Evolutionary conservation across 1,284 basidiomycete species (phyloP), one percentile per base, ranked within the genome.

Genomic region (Ceratobasidium sp.): DNA sequence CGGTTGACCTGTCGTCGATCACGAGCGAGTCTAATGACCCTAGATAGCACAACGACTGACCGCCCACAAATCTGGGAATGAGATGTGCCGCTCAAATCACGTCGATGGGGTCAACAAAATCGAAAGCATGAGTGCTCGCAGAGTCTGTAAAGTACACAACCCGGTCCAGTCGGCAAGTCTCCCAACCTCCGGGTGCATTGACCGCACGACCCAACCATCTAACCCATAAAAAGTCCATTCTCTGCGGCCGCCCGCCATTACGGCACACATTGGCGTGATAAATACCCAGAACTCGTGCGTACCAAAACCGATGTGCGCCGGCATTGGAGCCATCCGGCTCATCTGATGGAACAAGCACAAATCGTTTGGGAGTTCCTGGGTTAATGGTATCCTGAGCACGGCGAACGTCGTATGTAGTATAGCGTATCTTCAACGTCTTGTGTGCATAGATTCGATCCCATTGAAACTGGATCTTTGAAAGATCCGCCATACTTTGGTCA

Each of bases 101-200:
- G 1, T 76, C 71, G 0, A 68, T 49, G 0, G 81, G 82, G 71
- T 82, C 77, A 3, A 83, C 67, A 70, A 83, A 83, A 6, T 80
- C 78, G 73, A 82, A 84, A 0, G 80, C 76, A 13, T 65, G 34
- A 27, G 20, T 25, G 12, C 31, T 17, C 2, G 52, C 49, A 1
- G 49, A 40, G 34, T 72, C 70, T 6, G 69, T 56, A 6, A 81
- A 72, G 72, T 81, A 82, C 0, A 75, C 76, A 1, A 82, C 47
- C 29, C 77, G 76, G 12, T 76, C 71, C 1, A 75, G 70, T 0
- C 74, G 73, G 12, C 62, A 53, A 5, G 34, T 53, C 1, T 69
- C 34, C 42, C 71, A 75, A 0, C 76, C 75, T 7, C 62, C 69
- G 4, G 67, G 70, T 27, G 40, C 70, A 5, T 29, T 62, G 3